phyloP scores from a whole-genome alignment of 148 eudicot genomes.

The Chenopodium album region DNA sequence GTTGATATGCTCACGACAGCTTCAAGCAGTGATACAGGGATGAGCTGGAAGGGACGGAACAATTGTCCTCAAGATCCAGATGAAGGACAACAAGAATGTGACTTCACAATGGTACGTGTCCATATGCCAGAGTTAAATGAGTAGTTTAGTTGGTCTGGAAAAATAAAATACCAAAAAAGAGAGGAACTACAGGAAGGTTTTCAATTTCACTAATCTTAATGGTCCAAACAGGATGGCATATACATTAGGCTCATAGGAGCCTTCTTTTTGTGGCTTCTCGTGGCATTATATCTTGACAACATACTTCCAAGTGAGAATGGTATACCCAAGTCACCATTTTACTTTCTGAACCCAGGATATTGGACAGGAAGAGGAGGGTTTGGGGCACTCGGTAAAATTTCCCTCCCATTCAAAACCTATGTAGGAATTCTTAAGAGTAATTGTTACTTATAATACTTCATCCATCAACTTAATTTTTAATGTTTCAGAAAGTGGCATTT shows the following conservation, averaged over 20 bases:
- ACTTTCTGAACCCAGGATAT: slow-evolving; percentile 66
- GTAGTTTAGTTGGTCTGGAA: not conserved
- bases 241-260: slow-evolving; percentile 49
- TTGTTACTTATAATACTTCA: not conserved
- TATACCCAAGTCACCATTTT: slow-evolving; percentile 55
- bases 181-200: not conserved
- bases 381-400: slow-evolving; percentile 44
- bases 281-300: slow-evolving; percentile 81
- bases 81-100: slow-evolving; percentile 37
- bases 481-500: slow-evolving; percentile 40
- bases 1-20: slow-evolving; percentile 50
- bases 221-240: slow-evolving; percentile 45
- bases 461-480: not conserved
- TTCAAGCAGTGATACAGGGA: slow-evolving; percentile 32
- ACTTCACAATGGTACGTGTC: slow-evolving; percentile 47
- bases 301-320: slow-evolving; percentile 61
- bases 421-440: not conserved
- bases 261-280: slow-evolving; percentile 52
- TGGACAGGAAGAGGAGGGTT: slow-evolving; percentile 71
- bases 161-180: too few relatives aligned
- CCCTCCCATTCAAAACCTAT: not conserved
- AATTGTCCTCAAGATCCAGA: slow-evolving; percentile 34
- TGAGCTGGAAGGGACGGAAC: slow-evolving; percentile 56
- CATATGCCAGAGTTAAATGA: not conserved
- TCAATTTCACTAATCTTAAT: not conserved